phyloP scores from a whole-genome alignment of 1,284 basidiomycete genomes.

The Malassezia sp. region DNA sequence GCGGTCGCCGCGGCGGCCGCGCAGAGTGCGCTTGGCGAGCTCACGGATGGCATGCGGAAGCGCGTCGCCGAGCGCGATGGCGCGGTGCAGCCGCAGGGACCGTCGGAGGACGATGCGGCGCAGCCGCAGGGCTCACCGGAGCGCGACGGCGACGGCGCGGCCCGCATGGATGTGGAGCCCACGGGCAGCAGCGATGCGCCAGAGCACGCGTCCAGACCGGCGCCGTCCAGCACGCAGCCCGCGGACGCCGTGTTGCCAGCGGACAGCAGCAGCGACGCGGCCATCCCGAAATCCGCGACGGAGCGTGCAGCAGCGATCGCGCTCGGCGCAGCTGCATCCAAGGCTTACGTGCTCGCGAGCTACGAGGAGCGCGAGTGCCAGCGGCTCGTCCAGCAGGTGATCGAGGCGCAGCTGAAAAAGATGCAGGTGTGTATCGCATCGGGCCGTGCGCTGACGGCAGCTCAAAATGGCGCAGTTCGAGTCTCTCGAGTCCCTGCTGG shows the following conservation, averaged over 20 bases:
- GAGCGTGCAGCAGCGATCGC: slow-evolving; percentile 41
- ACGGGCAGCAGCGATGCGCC: not conserved
- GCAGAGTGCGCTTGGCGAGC: slow-evolving; percentile 66
- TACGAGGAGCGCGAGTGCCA: slow-evolving; percentile 74
- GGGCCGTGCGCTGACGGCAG: no score
- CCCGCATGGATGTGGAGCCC: slow-evolving; percentile 14
- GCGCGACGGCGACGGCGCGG: not conserved
- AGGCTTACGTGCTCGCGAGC: slow-evolving; percentile 68
- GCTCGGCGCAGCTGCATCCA: slow-evolving; percentile 76
- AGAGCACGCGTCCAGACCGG: not conserved
- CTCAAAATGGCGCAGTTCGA: slow-evolving; percentile 45
- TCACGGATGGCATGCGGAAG: slow-evolving; percentile 36
- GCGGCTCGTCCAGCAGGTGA: slow-evolving; percentile 67
- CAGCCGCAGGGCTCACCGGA: no score
- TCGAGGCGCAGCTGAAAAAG: slow-evolving; percentile 82
- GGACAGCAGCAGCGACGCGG: slow-evolving; percentile 10
- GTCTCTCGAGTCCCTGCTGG: slow-evolving; percentile 39
- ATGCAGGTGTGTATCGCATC: no score
- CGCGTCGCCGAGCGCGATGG: slow-evolving; percentile 29
- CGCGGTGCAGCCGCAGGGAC: no score
- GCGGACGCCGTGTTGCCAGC: no score
- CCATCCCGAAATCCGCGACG: slow-evolving; percentile 31
- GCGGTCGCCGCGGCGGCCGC: slow-evolving; percentile 86
- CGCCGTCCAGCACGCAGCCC: not conserved
- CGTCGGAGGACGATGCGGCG: no score